Base-by-base conservation (phyloP, 1,284 basidiomycete species). In the Ceratobasidium sp. region DNA sequence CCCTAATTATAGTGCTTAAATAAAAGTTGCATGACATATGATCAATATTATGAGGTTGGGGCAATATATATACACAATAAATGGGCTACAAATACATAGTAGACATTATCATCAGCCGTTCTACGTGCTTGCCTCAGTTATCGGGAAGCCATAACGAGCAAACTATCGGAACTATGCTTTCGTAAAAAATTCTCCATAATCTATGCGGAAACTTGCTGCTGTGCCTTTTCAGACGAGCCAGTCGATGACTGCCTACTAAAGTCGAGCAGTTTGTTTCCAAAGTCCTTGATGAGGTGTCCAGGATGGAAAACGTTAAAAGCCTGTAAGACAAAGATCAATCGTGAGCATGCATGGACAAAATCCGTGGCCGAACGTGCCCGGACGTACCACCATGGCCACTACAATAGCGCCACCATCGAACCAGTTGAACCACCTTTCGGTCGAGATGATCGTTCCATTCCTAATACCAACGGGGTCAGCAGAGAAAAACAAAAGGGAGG, bases 401-500 rank as follows among this genome's bases (percentile, higher is more conserved):
- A 69, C 53, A 24, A 69, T 69, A 1, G 66, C 51, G 4, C 39
- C 51, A 43, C 66, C 66, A 29, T 69, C 66, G 37, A 69, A 69
- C 66, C 53, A 69, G 51, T 69, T 69, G 53, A 69, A 69, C 66
- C 66, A 69, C 37, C 59, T 69, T 56, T 58, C 66, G 0, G 66
- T 69, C n/a, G 66, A 69, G 41, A 69, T 69, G 27, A 69, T 58
- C 1, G 29, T 27, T 46, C 66, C 66, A 31, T 46, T 59, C 66
- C 53, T 69, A 29, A 13, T 27, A 46, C 16, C 24, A n/a, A 39
- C 37, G 9, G 4, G 29, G 13, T 51, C 14, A 66, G 64, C 49
- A 22, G 29, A 22, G 8, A 3, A 24, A 22, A 1, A 39, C 13
- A 3, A 27, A 24, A 41, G 9, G 27, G 19, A 27, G 2, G 31